A percentile compares a stretch with the other conserved stretches of the same genome.
phyloP scores from a whole-genome alignment of 2,329 filamentous ascomycete species.

The Escovopsis weberi region DNA sequence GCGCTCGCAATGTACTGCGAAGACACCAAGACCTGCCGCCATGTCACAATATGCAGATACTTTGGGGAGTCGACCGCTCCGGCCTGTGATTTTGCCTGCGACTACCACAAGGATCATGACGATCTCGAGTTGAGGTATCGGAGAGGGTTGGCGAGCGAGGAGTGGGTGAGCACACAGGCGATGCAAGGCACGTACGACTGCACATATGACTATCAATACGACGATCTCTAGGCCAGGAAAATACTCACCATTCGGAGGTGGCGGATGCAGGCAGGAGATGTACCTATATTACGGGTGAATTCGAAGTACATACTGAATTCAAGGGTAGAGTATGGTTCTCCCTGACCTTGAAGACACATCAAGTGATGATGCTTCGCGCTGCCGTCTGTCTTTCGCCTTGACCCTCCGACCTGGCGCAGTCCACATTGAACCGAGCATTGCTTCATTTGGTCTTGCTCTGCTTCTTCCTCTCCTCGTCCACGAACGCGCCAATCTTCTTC shows the following conservation, averaged over 20 bases:
- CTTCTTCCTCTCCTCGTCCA: slow-evolving; percentile 27
- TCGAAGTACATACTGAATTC: too few species aligned
- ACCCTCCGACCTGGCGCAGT: too few species aligned
- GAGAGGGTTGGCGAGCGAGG: slow-evolving; percentile 41
- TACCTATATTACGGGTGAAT: too few species aligned
- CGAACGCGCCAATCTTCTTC: slow-evolving; percentile 33
- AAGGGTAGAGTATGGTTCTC: neutral
- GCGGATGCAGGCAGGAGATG: too few species aligned
- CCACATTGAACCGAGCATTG: too few species aligned
- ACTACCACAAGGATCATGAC: slow-evolving; percentile 57
- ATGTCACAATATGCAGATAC: slow-evolving; percentile 59
- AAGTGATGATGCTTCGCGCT: neutral
- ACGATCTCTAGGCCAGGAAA: slow-evolving; percentile 10
- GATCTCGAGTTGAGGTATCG: slow-evolving; percentile 43
- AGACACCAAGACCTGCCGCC: slow-evolving; percentile 55
- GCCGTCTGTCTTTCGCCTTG: neutral
- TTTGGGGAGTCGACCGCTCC: slow-evolving; percentile 53
- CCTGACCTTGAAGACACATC: neutral
- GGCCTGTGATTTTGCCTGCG: slow-evolving; percentile 60
- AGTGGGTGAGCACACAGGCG: slow-evolving; percentile 49
- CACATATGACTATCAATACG: slow-evolving; percentile 23
- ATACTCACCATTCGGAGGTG: neutral
- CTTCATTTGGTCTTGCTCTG: slow-evolving; percentile 15
- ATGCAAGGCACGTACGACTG: slow-evolving; percentile 42
- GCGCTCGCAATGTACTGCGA: slow-evolving; percentile 73